Conservation (phyloP, 805 yeast genomes). For the Millerozyma acaciae region DNA sequence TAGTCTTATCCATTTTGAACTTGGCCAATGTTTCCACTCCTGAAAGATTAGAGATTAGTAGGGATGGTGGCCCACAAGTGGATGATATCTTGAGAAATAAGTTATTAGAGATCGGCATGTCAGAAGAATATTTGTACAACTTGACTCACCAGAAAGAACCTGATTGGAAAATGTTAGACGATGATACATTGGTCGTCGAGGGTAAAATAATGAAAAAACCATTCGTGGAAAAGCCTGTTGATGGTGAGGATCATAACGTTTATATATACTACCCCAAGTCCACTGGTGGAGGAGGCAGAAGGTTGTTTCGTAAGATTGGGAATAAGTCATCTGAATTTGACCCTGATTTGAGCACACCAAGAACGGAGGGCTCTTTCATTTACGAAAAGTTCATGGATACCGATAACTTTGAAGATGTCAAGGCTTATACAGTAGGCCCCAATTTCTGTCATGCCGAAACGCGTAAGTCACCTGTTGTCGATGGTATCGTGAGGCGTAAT, state of each 20-base stretch:
- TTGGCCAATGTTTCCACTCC: constrained; percentile 90
- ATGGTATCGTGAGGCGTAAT: constrained; percentile 94
- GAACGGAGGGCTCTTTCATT: constrained; percentile 87
- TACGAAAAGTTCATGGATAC: constrained; percentile 97
- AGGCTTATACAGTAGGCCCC: constrained; percentile 95
- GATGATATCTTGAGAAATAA: constrained; percentile 47
- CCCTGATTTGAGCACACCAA: constrained; percentile 64
- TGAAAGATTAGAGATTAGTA: constrained; percentile 75
- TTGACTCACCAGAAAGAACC: constrained; percentile 74
- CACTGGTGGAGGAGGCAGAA: constrained; percentile 97
- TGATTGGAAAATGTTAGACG: constrained; percentile 79
- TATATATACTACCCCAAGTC: constrained; percentile 83
- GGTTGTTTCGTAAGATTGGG: constrained; percentile 92
- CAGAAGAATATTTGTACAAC: constrained; percentile 45
- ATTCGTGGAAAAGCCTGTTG: constrained; percentile 96
- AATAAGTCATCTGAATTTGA: constrained; percentile 96
- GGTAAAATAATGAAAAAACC: constrained; percentile 79
- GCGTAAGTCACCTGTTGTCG: constrained; percentile 98
- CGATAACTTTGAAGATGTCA: constrained; percentile 96
- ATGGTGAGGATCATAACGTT: constrained; percentile 97
- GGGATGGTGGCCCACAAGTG: constrained; percentile 95
- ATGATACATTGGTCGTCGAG: constrained; percentile 68
- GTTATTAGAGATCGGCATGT: constrained; percentile 44
- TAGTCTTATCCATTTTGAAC: constrained; percentile 75
- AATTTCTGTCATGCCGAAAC: constrained; percentile 96